Evolutionary conservation across 2,329 filamentous ascomycete species (phyloP).

Genomic region (Uncinocarpus reesii): DNA sequence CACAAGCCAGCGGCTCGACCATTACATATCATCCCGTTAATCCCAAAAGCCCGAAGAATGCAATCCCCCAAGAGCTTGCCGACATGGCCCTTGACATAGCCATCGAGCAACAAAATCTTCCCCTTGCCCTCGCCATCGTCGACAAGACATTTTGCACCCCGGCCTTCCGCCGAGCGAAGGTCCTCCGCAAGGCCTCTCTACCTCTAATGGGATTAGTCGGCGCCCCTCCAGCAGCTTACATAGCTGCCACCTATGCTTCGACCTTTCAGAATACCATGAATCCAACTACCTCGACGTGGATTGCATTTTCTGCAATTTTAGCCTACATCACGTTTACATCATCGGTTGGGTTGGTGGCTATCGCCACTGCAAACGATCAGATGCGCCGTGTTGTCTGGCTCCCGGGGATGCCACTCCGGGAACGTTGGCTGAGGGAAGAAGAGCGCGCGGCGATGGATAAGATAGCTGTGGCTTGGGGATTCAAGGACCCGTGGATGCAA

Average conservation of each 20-base stretch:
- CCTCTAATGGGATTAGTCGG: slow-evolving; percentile 32
- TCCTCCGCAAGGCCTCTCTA: slow-evolving; percentile 35
- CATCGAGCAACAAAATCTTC: slow-evolving; percentile 66
- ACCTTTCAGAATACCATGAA: slow-evolving; percentile 67
- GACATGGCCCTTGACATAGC: slow-evolving; percentile 67
- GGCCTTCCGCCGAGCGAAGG: slow-evolving; percentile 36
- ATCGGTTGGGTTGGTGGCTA: slow-evolving; percentile 70
- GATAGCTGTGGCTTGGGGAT: slow-evolving; percentile 83
- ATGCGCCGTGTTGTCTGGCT: slow-evolving; percentile 91
- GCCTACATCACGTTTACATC: slow-evolving; percentile 75
- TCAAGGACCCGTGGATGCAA: slow-evolving; percentile 64
- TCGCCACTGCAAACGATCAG: slow-evolving; percentile 84
- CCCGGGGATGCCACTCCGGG: slow-evolving; percentile 64
- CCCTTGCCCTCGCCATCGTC: slow-evolving; percentile 68
- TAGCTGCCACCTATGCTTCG: slow-evolving; percentile 57
- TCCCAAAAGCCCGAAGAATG: slow-evolving; percentile 58
- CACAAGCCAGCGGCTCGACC: slow-evolving; percentile 49
- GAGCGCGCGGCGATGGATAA: slow-evolving; percentile 79
- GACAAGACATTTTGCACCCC: slow-evolving; percentile 45
- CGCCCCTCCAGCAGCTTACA: slow-evolving; percentile 44
- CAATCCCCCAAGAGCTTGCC: slow-evolving; percentile 61
- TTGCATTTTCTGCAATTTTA: slow-evolving; percentile 69
- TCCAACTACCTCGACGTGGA: slow-evolving; percentile 58
- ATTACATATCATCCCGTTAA: slow-evolving; percentile 54
- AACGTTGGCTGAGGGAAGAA: slow-evolving; percentile 80